Percentiles rank a stretch among this genome's conserved stretches.
Evolutionary conservation across 305 asterid species (phyloP).

Genomic region (Euphrasia arctica): DNA sequence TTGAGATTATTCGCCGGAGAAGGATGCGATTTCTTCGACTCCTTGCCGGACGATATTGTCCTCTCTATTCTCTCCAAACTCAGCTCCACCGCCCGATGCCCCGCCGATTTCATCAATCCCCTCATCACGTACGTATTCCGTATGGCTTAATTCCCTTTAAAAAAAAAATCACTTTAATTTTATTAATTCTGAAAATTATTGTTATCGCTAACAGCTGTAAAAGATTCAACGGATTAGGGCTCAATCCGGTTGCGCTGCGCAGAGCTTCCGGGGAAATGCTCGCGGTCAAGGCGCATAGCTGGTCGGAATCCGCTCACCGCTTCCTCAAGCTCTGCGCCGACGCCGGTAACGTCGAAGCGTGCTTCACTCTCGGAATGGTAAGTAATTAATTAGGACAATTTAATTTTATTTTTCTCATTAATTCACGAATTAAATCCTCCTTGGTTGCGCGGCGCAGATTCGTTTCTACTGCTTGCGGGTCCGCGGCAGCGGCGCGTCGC

Average conservation of each 20-base stretch:
- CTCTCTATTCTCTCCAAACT: background rate
- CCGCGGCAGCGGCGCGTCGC: conserved; percentile 69
- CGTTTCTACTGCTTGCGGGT: conserved; percentile 75
- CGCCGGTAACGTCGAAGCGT: conserved; percentile 74
- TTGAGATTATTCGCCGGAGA: background rate
- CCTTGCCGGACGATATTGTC: background rate
- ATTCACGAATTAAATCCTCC: background rate
- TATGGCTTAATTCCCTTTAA: background rate
- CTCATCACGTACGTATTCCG: background rate
- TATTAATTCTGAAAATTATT: background rate
- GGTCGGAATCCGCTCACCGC: conserved; percentile 82
- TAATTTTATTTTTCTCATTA: background rate
- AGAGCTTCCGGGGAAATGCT: conserved; percentile 54
- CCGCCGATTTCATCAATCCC: background rate
- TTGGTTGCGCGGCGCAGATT: conserved; percentile 46
- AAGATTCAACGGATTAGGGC: conserved; percentile 59
- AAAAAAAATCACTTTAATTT: background rate
- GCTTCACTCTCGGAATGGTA: conserved; percentile 85
- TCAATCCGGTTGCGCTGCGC: conserved; percentile 48
- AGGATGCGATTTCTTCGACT: background rate
- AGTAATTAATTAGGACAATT: conserved; percentile 15
- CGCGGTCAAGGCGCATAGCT: conserved; percentile 52
- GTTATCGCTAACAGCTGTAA: conserved; percentile 52
- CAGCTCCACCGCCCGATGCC: background rate
- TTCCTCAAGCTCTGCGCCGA: conserved; percentile 80